These are phyloP conservation scores for Colletotrichum sp. DNA, from an alignment of 2,329 filamentous ascomycete genomes.

Conservation along the genomic window DNA sequence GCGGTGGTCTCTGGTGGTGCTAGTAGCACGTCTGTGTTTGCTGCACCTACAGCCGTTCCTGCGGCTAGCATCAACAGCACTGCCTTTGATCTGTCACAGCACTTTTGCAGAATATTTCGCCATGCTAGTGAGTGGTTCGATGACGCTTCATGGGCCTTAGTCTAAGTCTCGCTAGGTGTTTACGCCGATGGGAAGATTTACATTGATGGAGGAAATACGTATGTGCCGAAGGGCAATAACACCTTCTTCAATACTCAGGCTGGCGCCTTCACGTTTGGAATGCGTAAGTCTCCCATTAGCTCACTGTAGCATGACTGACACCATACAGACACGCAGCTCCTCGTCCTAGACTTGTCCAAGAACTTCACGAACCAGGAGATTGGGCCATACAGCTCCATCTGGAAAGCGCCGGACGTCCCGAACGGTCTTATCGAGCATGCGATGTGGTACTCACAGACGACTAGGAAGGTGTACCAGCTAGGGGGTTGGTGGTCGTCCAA, in stretches of 20 bases:
- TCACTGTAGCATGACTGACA: neutral
- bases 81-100: conserved; percentile 1
- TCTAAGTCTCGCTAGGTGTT: conserved; percentile 3
- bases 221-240: conserved; percentile 13
- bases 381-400: conserved; percentile 13
- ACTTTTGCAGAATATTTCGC: conserved; percentile 2
- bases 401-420: conserved; percentile 23
- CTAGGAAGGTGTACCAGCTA: conserved; percentile 24
- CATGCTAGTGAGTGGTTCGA: neutral
- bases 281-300: neutral
- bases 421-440: conserved; percentile 23
- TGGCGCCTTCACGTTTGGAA: neutral
- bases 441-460: conserved; percentile 22
- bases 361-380: conserved; percentile 23
- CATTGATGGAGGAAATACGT: conserved; percentile 25
- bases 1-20: neutral
- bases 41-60: conserved; percentile 1
- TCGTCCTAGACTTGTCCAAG: conserved; percentile 24
- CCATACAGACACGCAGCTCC: conserved; percentile 14
- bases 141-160: no score
- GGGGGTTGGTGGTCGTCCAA: conserved; percentile 26
- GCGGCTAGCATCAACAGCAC: conserved; percentile 5
- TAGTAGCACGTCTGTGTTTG: neutral
- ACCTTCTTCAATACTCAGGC: conserved; percentile 10
- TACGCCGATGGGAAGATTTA: conserved; percentile 25